phyloP scores from a whole-genome alignment of 2,329 filamentous ascomycete species.

The Fusarium protoensiforme region DNA sequence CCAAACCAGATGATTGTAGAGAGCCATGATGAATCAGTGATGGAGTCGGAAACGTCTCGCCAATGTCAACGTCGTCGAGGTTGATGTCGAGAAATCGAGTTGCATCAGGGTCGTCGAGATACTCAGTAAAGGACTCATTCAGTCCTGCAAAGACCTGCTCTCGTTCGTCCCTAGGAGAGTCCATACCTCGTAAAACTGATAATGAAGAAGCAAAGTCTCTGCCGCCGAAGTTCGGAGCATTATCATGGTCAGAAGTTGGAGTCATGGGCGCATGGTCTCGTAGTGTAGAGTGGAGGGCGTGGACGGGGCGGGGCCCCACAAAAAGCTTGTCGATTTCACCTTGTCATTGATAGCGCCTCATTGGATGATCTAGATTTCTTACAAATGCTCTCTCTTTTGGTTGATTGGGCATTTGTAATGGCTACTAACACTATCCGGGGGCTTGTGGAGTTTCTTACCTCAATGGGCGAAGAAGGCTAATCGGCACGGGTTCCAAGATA shows the following conservation, averaged over 20 bases:
- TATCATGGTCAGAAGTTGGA: neutral
- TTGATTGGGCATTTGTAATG: neutral
- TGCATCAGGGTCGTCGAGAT: neutral
- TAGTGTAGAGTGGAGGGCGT: neutral
- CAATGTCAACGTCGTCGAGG: neutral
- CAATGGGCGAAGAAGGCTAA: neutral
- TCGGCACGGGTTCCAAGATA: neutral
- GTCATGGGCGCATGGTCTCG: neutral
- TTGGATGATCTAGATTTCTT: neutral
- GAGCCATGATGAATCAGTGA: neutral
- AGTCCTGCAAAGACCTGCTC: neutral
- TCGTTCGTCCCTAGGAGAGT: neutral
- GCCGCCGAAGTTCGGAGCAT: neutral
- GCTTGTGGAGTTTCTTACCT: neutral
- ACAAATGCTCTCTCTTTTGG: neutral
- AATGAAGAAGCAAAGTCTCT: neutral
- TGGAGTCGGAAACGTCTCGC: neutral
- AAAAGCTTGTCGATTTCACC: conserved; percentile 13
- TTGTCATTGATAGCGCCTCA: neutral
- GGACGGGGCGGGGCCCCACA: neutral
- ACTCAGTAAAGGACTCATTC: neutral
- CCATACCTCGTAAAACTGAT: neutral
- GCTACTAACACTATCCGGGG: too few relatives aligned
- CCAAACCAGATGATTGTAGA: too few relatives aligned
- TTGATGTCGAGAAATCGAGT: neutral